A percentile compares a stretch with the other conserved stretches of the same genome.
phyloP scores from a whole-genome alignment of 441 rosid species.

The Mallotus repandus region DNA sequence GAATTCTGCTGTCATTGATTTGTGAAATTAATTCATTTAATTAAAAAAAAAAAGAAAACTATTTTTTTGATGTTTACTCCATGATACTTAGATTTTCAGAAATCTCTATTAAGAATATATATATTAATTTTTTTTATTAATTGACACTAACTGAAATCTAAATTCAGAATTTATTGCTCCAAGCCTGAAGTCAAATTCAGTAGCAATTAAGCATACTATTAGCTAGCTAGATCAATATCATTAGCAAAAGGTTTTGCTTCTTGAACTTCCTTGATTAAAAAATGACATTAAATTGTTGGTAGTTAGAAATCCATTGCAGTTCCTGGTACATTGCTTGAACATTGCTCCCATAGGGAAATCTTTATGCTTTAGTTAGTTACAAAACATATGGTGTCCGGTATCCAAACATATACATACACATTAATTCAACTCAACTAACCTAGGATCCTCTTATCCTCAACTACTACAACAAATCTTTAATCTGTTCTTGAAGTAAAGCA shows the following conservation, averaged over 20 bases:
- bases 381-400: not conserved
- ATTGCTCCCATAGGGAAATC: not conserved
- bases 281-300: not conserved
- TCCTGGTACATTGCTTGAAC: not conserved
- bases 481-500: not conserved
- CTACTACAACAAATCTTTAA: not conserved
- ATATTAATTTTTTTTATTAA: too few species aligned
- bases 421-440: not conserved
- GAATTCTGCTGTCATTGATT: too few species aligned
- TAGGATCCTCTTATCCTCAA: constrained; percentile 6
- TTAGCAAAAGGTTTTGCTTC: not conserved
- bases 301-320: not conserved
- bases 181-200: too few species aligned
- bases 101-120: too few species aligned
- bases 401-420: not conserved
- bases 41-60: too few species aligned
- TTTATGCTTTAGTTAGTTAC: not conserved
- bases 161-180: too few species aligned
- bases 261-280: not conserved
- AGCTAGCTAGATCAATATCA: not conserved
- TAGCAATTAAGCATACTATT: not conserved
- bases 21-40: too few species aligned
- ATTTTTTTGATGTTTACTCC: too few species aligned
- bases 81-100: too few species aligned
- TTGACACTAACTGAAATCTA: too few species aligned